Evolutionary conservation across 805 yeast species (phyloP), one percentile per base, ranked within the genome.

Genomic region (Hanseniaspora valbyensis): DNA sequence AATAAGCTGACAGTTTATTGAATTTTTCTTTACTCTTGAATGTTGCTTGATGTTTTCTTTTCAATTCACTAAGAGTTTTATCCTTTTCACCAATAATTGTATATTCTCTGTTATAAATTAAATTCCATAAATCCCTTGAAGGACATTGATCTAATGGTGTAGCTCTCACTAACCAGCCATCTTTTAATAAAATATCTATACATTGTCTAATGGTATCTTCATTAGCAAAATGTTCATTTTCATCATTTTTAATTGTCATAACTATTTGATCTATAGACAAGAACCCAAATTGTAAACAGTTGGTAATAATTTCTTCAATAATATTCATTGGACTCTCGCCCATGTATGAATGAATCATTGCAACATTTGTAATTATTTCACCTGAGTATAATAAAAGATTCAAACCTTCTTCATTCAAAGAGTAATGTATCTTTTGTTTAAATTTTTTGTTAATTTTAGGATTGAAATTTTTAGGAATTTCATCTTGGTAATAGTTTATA

Each of bases 331-430:
- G 42, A 3, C 52, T 37, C 12, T 54, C 51, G 12, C 54, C 34
- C 22, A 56, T 54, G 10, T 34, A 45, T 4, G 61, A 54, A 29
- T 59, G 75, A 6, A 56, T 53, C n/a, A 65, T 61, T 51, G 75
- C 71, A 42, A 82, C 70, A 53, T 70, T 70, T 44, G 73, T 63
- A 29, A 87, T 70, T 53, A 88, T 78, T 49, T 83, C 84, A 39
- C 95, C 96, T 7, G 88, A 70, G 64, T 88, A 85, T 16, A 88
- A 63, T 49, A 87, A 68, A 50, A 75, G 64, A 55, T 78, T 70
- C 18, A 80, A 65, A 5, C 94, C 95, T 32, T 70, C 71, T 54
- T 81, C 81, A 58, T 80, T 74, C 53, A 78, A 75, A 28, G 69
- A 69, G 62, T 88, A 87, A 58, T 67, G 74, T 0, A 74, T 69